phyloP scores from a whole-genome alignment of 140 eudicot species.

The Ambrosia hybrid region DNA sequence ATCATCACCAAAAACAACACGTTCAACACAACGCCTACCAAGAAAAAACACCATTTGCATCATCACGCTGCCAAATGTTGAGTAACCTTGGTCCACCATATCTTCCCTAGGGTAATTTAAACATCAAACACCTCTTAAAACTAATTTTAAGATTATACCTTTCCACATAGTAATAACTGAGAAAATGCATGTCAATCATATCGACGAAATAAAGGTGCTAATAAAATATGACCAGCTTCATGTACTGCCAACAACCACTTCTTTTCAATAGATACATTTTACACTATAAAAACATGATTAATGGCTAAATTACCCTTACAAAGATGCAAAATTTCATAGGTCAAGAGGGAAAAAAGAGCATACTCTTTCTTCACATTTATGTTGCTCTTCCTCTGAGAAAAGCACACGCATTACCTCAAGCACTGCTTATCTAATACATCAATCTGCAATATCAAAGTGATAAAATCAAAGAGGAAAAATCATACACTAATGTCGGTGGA shows the following conservation, averaged over 20 bases:
- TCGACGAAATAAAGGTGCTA: constrained; percentile 91
- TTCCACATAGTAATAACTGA: constrained; percentile 94
- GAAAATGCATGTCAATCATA: constrained; percentile 98
- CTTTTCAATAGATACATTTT: constrained; percentile 74
- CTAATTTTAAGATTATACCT: constrained; percentile 41
- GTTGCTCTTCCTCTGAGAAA: constrained; percentile 93
- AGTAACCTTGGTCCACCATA: constrained; percentile 74
- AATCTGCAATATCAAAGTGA: constrained; percentile 45
- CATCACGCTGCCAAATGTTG: constrained; percentile 88
- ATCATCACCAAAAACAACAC: constrained; percentile 81
- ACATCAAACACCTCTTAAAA: neutral
- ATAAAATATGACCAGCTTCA: constrained; percentile 92
- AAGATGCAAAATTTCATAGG: neutral
- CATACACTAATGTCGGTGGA: too few relatives aligned
- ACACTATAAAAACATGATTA: constrained; percentile 14
- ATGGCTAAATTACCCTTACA: constrained; percentile 20
- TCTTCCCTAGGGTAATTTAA: constrained; percentile 76
- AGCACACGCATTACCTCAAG: constrained; percentile 99
- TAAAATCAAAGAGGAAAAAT: too few relatives aligned
- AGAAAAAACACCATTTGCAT: constrained; percentile 99
- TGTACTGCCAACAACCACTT: constrained; percentile 89
- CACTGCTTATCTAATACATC: constrained; percentile 92
- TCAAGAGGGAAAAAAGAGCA: constrained; percentile 2
- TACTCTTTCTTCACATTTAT: constrained; percentile 79
- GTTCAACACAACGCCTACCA: constrained; percentile 99